Base-by-base conservation (phyloP, 2,329 filamentous ascomycete genomes). In the Clonostachys rosea region DNA sequence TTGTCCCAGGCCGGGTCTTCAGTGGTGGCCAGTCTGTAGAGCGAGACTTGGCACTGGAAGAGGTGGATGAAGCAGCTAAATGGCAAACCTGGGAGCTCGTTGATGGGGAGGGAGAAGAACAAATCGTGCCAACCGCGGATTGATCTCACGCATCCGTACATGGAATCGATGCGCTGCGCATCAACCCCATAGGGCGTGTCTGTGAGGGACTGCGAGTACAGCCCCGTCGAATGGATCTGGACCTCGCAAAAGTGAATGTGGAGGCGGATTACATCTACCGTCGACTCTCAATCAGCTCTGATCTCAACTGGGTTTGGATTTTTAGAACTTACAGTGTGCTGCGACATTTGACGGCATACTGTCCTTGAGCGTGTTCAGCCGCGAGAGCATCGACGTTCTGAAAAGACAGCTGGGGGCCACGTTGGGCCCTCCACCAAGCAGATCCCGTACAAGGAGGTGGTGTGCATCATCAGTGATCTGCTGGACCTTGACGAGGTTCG, bases 1-100 rank as follows among this genome's bases (percentile, higher is more conserved):
- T 63, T 66, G 47, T 74, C 69, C 70, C 69, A 74, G 6, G 58
- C 64, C 3, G 66, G 64, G 42, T 67, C 63, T 8, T 72, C 67
- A 5, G 65, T 57, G 1, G 61, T 65, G 3, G 65, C 65, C 18
- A 74, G 63, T 7, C 62, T 59, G 52, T 70, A 71, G 7, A 73
- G 54, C 3, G 61, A 55, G 8, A 68, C 54, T 18, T 71, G 58
- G 42, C 62, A 59, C 13, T 68, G 66, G 3, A 63, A 62, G 6
- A 70, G 51, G 40, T 65, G 59, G 8, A 63, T 56, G 37, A 64
- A 65, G 13, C 65, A 49, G 6, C 56, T 50, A 37, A 71, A 64
- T 0, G 69, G 61, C 9, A 65, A 47, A 5, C 59, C 62, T 5
- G 61, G 54, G 13, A 67, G 55, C 7, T 62, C 54, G 8, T 52